Base-by-base conservation (phyloP, 1,139 yeast species). In the Kodamaea sp. region DNA sequence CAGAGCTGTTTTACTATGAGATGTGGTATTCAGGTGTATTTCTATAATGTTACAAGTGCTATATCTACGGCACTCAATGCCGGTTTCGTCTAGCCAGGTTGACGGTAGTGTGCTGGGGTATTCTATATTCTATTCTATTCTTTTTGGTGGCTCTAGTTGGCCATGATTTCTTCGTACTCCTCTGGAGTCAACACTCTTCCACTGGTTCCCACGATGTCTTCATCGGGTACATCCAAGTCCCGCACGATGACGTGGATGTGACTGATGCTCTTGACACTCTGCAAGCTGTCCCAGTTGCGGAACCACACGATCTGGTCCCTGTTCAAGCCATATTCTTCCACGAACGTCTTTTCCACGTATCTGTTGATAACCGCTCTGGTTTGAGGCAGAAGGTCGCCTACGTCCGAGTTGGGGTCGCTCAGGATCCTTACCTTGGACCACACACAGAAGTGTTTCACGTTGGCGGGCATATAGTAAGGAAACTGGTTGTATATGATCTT, bases 251-350 rank as follows among this genome's bases (percentile, higher is more conserved):
- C 75, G 51, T 80, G 86, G 14, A 80, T 59, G 51, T 80, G 86
- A 28, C 83, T 78, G 22, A 80, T 62, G 21, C 73, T 65, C 41
- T 66, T 66, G 6, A 80, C 80, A 47, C 83, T 76, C 50, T 80
- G 86, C 27, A 80, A 56, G 6, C 73, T 64, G 5, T 76, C 71
- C 78, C 82, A 80, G 49, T 80, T 80, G 45, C 79, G 70, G 55
- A 80, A 80, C 86, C 86, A 80, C 3, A 68, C 48, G 9, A 80
- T 48, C 34, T 73, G 55, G 5, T 64, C 63, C 37, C 58, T 41
- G 1, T 52, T 44, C 13, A 76, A 47, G 0, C 67, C 68, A 24
- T 70, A 51, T 27, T 55, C 53, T 22, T 66, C 57, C 22, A 70
- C 62, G 49, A 79, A 78, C 0, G 78, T 75, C 42, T 64, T 61